These are phyloP conservation scores for Pythium vanterpoolii DNA, from an alignment of 352 stramenopile genomes.

Conservation along the genomic window DNA sequence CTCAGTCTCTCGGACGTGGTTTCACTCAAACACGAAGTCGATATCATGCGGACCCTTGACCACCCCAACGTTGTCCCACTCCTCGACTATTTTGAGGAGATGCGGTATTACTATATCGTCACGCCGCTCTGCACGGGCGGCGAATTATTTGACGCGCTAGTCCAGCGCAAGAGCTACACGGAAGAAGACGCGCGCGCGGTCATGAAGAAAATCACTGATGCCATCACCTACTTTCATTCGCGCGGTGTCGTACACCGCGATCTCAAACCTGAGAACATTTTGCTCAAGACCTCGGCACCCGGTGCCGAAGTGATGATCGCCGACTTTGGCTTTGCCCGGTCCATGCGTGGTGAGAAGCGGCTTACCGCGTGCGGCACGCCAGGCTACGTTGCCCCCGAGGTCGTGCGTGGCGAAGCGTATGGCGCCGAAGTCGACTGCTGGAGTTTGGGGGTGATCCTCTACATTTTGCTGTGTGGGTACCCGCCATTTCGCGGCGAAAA, in stretches of 20 bases:
- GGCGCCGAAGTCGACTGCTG: slow-evolving; percentile 91
- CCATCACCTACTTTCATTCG: slow-evolving; percentile 92
- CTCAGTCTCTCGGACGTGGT: slow-evolving; percentile 47
- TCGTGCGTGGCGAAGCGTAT: slow-evolving; percentile 86
- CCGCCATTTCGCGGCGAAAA: slow-evolving; percentile 80
- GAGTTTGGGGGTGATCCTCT: slow-evolving; percentile 93
- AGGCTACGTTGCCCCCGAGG: slow-evolving; percentile 93
- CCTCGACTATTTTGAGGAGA: slow-evolving; percentile 72
- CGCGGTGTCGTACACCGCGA: slow-evolving; percentile 95
- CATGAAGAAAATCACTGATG: slow-evolving; percentile 87
- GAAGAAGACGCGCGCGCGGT: slow-evolving; percentile 93
- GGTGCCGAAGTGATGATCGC: slow-evolving; percentile 82
- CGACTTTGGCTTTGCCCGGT: slow-evolving; percentile 87
- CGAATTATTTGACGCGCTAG: slow-evolving; percentile 93
- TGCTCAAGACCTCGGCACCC: slow-evolving; percentile 79
- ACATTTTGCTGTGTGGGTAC: slow-evolving; percentile 93
- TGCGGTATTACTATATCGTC: slow-evolving; percentile 78
- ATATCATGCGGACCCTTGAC: slow-evolving; percentile 66
- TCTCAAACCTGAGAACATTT: slow-evolving; percentile 95
- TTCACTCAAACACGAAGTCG: slow-evolving; percentile 65
- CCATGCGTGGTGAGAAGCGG: slow-evolving; percentile 46
- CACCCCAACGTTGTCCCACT: slow-evolving; percentile 75
- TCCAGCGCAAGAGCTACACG: slow-evolving; percentile 93
- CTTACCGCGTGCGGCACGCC: slow-evolving; percentile 82
- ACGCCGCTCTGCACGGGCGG: slow-evolving; percentile 94